Evolutionary conservation across 805 yeast species (phyloP).

Genomic region (Hanseniaspora lachancei): DNA sequence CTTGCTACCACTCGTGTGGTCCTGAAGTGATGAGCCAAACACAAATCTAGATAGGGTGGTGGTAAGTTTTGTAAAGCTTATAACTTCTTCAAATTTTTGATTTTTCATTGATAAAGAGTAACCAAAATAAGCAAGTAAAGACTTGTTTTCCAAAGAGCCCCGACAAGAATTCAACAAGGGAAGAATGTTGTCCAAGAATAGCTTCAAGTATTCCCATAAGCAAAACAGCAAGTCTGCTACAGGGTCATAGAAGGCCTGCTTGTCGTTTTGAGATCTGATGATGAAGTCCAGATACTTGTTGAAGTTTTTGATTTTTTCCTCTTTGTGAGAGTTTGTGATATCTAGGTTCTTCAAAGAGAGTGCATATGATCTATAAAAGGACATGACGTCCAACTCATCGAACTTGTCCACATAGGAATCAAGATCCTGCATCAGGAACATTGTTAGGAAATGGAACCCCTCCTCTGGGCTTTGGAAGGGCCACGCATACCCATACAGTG

Average conservation of each 20-base stretch:
- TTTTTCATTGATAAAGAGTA: background rate
- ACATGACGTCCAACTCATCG: background rate
- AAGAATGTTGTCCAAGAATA: background rate
- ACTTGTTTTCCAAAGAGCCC: background rate
- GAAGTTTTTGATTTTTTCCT: background rate
- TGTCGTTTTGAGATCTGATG: background rate
- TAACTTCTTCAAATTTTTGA: background rate
- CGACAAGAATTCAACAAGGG: background rate
- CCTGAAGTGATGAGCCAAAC: background rate
- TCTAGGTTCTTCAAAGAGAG: background rate
- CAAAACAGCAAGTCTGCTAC: background rate
- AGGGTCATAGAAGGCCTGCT: background rate
- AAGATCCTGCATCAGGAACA: conserved; percentile 4
- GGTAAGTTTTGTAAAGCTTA: background rate
- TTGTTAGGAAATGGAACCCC: conserved; percentile 1
- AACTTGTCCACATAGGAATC: background rate
- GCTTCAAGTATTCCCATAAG: background rate
- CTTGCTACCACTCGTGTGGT: background rate
- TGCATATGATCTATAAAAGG: background rate
- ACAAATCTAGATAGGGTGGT: background rate
- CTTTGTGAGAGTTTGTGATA: background rate
- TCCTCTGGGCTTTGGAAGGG: conserved; percentile 2
- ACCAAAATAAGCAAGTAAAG: background rate
- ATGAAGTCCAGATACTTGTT: conserved; percentile 4
- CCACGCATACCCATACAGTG: background rate